phyloP scores from a whole-genome alignment of 2,329 filamentous ascomycete genomes.

The Neobulgaria alba region DNA sequence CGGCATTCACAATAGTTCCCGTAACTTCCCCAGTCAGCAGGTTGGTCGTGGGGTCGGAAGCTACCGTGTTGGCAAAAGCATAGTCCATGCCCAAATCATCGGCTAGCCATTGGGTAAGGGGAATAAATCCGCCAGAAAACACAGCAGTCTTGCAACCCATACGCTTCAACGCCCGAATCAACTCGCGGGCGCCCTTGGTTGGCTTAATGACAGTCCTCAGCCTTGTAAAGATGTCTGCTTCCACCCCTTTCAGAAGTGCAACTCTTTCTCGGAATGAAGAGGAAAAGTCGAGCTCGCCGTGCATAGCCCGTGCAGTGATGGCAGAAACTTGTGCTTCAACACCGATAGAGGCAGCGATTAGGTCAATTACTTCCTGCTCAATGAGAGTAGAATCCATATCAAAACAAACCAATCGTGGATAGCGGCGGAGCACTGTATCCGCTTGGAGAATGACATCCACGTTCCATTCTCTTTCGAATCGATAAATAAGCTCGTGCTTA shows the following conservation, averaged over 20 bases:
- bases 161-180: slow-evolving; percentile 65
- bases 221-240: slow-evolving; percentile 68
- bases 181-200: slow-evolving; percentile 68
- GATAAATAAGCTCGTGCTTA: slow-evolving; percentile 72
- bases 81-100: slow-evolving; percentile 75
- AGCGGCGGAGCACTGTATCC: slow-evolving; percentile 64
- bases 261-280: slow-evolving; percentile 75
- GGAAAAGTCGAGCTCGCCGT: slow-evolving; percentile 89
- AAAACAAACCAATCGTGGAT: slow-evolving; percentile 85
- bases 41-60: slow-evolving; percentile 45
- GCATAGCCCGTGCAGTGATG: slow-evolving; percentile 92
- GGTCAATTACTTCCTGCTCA: slow-evolving; percentile 94
- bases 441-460: slow-evolving; percentile 72
- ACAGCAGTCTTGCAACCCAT: slow-evolving; percentile 85
- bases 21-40: slow-evolving; percentile 64
- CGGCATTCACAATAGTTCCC: slow-evolving; percentile 65
- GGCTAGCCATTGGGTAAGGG: slow-evolving; percentile 80
- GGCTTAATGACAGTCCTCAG: slow-evolving; percentile 69
- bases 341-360: slow-evolving; percentile 78
- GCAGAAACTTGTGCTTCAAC: slow-evolving; percentile 75
- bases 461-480: slow-evolving; percentile 83
- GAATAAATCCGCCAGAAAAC: slow-evolving; percentile 84
- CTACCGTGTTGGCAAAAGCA: slow-evolving; percentile 79
- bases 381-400: slow-evolving; percentile 99
- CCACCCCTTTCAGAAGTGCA: slow-evolving; percentile 70